These are phyloP conservation scores for Kuraishia piskuri DNA, from an alignment of 805 yeast genomes.

Conservation along the genomic window DNA sequence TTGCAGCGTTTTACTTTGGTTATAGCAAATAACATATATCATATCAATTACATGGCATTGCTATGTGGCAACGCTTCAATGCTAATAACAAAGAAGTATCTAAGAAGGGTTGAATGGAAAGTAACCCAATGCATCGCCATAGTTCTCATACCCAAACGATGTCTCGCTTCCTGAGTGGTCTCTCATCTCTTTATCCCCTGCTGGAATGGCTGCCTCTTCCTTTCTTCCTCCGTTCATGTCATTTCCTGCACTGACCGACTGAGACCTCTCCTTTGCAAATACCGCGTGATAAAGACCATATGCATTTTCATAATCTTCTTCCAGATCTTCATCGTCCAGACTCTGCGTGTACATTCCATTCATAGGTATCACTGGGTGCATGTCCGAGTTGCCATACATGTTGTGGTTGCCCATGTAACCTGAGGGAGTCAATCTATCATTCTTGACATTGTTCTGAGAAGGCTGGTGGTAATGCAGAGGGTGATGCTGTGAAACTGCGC, in stretches of 20 bases:
- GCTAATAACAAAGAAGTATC: background rate
- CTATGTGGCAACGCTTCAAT: background rate
- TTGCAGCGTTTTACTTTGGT: background rate
- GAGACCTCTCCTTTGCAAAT: slow-evolving; percentile 12
- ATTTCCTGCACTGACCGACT: background rate
- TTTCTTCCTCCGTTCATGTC: background rate
- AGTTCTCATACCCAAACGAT: slow-evolving; percentile 1
- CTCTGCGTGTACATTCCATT: slow-evolving; percentile 6
- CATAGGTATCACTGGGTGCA: background rate
- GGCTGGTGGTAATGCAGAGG: slow-evolving; percentile 31
- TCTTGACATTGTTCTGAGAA: background rate
- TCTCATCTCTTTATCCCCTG: slow-evolving; percentile 1
- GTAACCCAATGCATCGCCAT: slow-evolving; percentile 9
- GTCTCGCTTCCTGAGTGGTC: background rate
- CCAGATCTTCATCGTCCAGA: slow-evolving; percentile 23
- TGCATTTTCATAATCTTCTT: slow-evolving; percentile 19
- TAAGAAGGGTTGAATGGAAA: slow-evolving; percentile 14
- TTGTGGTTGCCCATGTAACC: slow-evolving; percentile 2
- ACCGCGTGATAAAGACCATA: slow-evolving; percentile 26
- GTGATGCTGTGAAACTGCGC: slow-evolving; percentile 47
- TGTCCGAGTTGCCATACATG: slow-evolving; percentile 1
- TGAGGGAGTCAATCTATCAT: slow-evolving; percentile 2
- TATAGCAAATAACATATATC: background rate
- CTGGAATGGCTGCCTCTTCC: slow-evolving; percentile 4
- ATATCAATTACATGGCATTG: background rate